Percentiles rank a stretch among this genome's conserved stretches.
These are phyloP conservation scores for Aspergillus tubingensis DNA, from an alignment of 2,329 filamentous ascomycete genomes.

Conservation along the genomic window DNA sequence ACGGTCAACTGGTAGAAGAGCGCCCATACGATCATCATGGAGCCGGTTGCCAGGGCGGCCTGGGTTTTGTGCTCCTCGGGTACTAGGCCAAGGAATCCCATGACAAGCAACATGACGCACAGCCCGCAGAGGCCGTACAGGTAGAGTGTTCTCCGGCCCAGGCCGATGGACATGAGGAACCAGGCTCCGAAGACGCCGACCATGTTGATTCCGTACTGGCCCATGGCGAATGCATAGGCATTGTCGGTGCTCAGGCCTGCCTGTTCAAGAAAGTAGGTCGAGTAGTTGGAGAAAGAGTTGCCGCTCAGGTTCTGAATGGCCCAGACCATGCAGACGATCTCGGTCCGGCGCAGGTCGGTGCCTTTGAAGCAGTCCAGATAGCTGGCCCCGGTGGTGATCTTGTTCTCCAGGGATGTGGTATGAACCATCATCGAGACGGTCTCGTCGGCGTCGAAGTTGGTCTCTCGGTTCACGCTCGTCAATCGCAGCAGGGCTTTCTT, in stretches of 20 bases:
- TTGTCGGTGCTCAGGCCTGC: slow-evolving; percentile 54
- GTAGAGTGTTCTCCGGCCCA: slow-evolving; percentile 76
- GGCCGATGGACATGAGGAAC: slow-evolving; percentile 72
- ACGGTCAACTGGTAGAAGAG: slow-evolving; percentile 84
- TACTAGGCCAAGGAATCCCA: slow-evolving; percentile 80
- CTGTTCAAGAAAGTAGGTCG: slow-evolving; percentile 61
- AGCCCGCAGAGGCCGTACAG: slow-evolving; percentile 73
- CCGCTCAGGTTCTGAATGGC: slow-evolving; percentile 66
- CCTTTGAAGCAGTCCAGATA: slow-evolving; percentile 86
- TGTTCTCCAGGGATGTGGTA: slow-evolving; percentile 77
- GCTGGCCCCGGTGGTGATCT: slow-evolving; percentile 70
- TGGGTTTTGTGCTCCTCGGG: slow-evolving; percentile 59
- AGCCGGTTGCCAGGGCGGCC: slow-evolving; percentile 75
- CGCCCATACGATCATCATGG: slow-evolving; percentile 81
- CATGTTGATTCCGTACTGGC: slow-evolving; percentile 69
- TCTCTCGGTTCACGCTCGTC: slow-evolving; percentile 54
- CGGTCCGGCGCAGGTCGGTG: slow-evolving; percentile 74
- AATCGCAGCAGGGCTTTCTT: slow-evolving; percentile 48
- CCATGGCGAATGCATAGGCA: slow-evolving; percentile 60
- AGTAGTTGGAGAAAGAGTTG: slow-evolving; percentile 66
- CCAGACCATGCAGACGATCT: slow-evolving; percentile 68
- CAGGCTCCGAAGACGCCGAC: slow-evolving; percentile 79
- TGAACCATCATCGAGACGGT: slow-evolving; percentile 92
- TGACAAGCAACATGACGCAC: slow-evolving; percentile 74
- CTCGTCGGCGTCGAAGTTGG: slow-evolving; percentile 77